These are phyloP conservation scores for Sonneratia alba DNA, from an alignment of 345 rosid species.

Conservation along the genomic window DNA sequence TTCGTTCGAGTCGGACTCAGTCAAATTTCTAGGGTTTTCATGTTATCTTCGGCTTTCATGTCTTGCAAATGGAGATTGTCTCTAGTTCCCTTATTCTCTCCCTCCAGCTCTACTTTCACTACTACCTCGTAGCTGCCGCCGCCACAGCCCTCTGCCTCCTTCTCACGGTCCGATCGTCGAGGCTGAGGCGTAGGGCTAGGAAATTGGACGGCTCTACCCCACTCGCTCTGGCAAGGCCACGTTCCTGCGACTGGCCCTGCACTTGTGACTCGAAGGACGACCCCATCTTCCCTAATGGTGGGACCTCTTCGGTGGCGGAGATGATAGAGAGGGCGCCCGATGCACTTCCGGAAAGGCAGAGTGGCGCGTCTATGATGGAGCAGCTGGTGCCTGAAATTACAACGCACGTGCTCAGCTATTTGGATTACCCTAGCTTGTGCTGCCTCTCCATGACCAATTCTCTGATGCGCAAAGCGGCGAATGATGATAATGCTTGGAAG, in stretches of 20 bases:
- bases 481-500: slow-evolving; percentile 98
- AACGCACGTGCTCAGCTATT: slow-evolving; percentile 92
- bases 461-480: slow-evolving; percentile 94
- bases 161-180: slow-evolving; percentile 32
- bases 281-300: slow-evolving; percentile 1
- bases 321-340: slow-evolving; percentile 23
- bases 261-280: slow-evolving; percentile 16
- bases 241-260: slow-evolving; percentile 22
- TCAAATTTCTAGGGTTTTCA: slow-evolving; percentile 26
- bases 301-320: slow-evolving; percentile 13
- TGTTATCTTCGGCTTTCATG: too few species aligned
- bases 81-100: slow-evolving; percentile 16
- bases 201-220: slow-evolving; percentile 12
- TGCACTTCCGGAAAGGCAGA: slow-evolving; percentile 38
- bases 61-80: too few species aligned
- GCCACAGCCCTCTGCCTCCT: slow-evolving; percentile 37
- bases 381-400: slow-evolving; percentile 98
- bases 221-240: slow-evolving; percentile 2
- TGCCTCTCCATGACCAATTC: slow-evolving; percentile 97
- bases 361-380: slow-evolving; percentile 98
- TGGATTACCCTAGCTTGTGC: slow-evolving; percentile 94
- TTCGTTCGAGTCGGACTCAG: neutral
- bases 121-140: slow-evolving; percentile 35
- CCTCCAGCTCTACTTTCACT: neutral
- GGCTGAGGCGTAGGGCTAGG: slow-evolving; percentile 11